Evolutionary conservation across 2,329 filamentous ascomycete genomes (phyloP), one percentile per base, ranked within the genome.

Genomic region (Sporothrix sp.): DNA sequence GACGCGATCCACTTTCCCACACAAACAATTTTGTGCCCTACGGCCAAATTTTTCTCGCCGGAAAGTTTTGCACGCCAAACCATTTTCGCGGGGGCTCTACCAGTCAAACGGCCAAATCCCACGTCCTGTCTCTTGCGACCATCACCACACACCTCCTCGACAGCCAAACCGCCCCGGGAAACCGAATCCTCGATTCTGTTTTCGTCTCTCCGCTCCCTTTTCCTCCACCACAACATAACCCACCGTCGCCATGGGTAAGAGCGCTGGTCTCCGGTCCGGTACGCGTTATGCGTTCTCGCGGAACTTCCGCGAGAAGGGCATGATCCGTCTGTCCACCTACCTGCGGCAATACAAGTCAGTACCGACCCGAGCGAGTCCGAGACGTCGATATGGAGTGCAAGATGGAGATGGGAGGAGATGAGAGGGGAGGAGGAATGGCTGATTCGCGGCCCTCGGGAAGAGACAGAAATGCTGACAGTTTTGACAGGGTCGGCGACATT

Each of bases 231-330:
- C 48, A 42, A 48, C 50, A 49, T 50, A 63, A 64, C 56, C 54
- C 62, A 63, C 61, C 61, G 60, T 63, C 66, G 63, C 65, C 69
- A 88, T 88, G 85, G 84, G 84, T 86, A 85, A 90, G 78, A 80
- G 86, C 66, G 82, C 83, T 75, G 86, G 86, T 88, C 82, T 90
- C 69, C 82, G 87, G 72, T 79, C 84, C 69, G 86, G 86, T 74
- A 91, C 86, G 73, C 85, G 86, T 74, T 88, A 90, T 84, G 84
- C 88, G 76, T 98, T 96, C 83, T 87, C 84, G 70, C 82, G 91
- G 67, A 79, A 84, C 70, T 96, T 95, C 81, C 89, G 93, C 75
- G 78, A 95, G 79, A 88, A 90, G 80, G 93, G 93, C 71, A 83
- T 84, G 78, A 96, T 98, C 76, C 75, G 79, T 66, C 78, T 97